Percentiles rank a stretch among this genome's conserved stretches.
phyloP scores from a whole-genome alignment of 2,329 filamentous ascomycete genomes.

The Cylindrodendrum hubeiense region DNA sequence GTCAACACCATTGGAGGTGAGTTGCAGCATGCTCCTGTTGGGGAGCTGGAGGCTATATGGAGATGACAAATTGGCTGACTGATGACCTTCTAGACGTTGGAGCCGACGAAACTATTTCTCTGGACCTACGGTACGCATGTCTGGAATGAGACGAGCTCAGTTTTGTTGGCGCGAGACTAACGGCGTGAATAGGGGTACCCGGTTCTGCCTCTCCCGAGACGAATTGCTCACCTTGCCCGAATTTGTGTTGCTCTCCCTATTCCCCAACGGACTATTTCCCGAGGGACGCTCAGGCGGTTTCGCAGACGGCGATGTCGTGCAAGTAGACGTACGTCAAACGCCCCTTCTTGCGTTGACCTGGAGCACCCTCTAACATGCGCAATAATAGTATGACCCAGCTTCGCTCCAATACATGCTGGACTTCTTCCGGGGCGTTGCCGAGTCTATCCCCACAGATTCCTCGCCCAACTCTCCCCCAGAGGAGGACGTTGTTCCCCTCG shows the following conservation, averaged over 20 bases:
- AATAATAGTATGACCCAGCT: slow-evolving; percentile 87
- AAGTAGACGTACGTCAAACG: slow-evolving; percentile 87
- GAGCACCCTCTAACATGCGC: slow-evolving; percentile 18
- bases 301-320: slow-evolving; percentile 92
- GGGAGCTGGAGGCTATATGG: background rate
- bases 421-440: slow-evolving; percentile 95
- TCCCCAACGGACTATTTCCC: slow-evolving; percentile 97
- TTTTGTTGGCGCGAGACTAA: slow-evolving; percentile 39
- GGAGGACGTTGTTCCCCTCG: slow-evolving; percentile 72
- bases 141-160: background rate
- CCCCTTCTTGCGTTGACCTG: background rate
- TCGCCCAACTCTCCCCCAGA: slow-evolving; percentile 73
- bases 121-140: slow-evolving; percentile 85
- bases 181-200: slow-evolving; percentile 76
- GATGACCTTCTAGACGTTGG: slow-evolving; percentile 72
- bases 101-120: slow-evolving; percentile 92
- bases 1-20: slow-evolving; percentile 90
- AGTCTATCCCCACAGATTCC: slow-evolving; percentile 87
- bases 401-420: slow-evolving; percentile 99
- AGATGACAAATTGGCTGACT: slow-evolving; percentile 12
- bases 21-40: slow-evolving; percentile 36
- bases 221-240: slow-evolving; percentile 96
- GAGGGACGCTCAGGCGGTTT: slow-evolving; percentile 96
- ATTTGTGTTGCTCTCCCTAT: slow-evolving; percentile 96
- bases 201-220: slow-evolving; percentile 94